Percentiles rank a stretch among this genome's conserved stretches.
Conservation (phyloP, 2,329 filamentous ascomycete species). For the Myotisia sp. region DNA sequence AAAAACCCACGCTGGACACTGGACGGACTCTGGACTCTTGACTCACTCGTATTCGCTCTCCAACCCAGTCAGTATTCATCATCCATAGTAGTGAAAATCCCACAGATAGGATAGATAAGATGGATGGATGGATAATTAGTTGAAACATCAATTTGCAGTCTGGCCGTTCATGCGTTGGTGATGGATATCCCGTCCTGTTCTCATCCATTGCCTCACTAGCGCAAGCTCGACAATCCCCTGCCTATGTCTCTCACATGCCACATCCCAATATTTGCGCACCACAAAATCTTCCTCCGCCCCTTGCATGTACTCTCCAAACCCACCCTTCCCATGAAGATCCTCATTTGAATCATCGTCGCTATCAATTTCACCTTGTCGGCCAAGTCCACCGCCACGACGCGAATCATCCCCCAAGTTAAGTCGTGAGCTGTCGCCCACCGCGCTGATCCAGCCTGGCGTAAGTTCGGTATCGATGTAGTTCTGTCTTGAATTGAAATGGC, state of each 20-base stretch:
- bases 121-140: too few species aligned
- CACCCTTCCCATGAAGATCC: conserved; percentile 24
- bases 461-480: conserved; percentile 33
- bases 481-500: conserved; percentile 42
- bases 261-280: conserved; percentile 35
- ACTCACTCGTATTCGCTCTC: too few species aligned
- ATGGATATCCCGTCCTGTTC: conserved; percentile 5
- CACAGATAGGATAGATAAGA: too few species aligned
- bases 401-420: conserved; percentile 16
- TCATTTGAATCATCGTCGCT: conserved; percentile 18
- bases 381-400: background rate
- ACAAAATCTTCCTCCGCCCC: conserved; percentile 33
- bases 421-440: conserved; percentile 34
- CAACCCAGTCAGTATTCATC: too few species aligned
- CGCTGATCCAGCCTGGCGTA: conserved; percentile 37
- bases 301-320: conserved; percentile 32
- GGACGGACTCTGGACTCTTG: too few species aligned
- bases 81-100: too few species aligned
- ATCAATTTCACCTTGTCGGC: conserved; percentile 13
- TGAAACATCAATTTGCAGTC: too few species aligned
- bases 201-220: conserved; percentile 9
- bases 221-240: conserved; percentile 28
- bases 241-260: conserved; percentile 33
- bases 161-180: too few species aligned
- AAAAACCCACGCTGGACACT: too few species aligned